Percentiles rank a stretch among this genome's conserved stretches.
Evolutionary conservation across 1,284 basidiomycete genomes (phyloP).

Genomic region (Agaricales sp.): DNA sequence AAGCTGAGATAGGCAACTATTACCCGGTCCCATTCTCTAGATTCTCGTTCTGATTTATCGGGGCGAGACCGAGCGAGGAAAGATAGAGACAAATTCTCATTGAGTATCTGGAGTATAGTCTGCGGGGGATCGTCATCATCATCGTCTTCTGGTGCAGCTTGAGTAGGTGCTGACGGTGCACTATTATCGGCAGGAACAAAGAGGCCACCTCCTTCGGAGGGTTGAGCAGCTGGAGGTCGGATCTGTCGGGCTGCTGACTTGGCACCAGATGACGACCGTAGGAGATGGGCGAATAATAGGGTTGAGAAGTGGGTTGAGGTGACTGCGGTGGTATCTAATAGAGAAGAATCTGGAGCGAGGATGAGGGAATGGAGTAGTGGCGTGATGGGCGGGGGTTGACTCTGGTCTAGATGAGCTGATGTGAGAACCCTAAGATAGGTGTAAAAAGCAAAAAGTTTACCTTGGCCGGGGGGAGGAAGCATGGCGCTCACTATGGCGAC

Average conservation of each 20-base stretch:
- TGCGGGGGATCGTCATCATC: constrained; percentile 60
- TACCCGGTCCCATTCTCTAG: constrained; percentile 82
- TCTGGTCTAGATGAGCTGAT: constrained; percentile 9
- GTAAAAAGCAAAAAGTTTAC: constrained; percentile 2
- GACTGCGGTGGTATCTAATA: constrained; percentile 40
- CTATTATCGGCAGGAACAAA: constrained; percentile 67
- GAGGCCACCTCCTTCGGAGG: constrained; percentile 34
- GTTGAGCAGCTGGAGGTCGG: constrained; percentile 31
- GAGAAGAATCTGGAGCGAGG: constrained; percentile 39
- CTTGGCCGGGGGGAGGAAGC: constrained; percentile 40
- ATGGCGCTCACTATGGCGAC: constrained; percentile 59
- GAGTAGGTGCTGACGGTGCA: constrained; percentile 20
- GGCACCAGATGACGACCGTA: constrained; percentile 58
- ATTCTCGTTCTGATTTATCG: constrained; percentile 55
- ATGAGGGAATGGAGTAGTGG: constrained; percentile 58
- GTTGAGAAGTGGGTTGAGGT: constrained; percentile 60
- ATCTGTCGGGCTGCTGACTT: constrained; percentile 71
- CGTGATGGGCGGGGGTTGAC: constrained; percentile 32
- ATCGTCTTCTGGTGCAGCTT: constrained; percentile 20
- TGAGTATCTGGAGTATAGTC: constrained; percentile 57
- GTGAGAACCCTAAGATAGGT: constrained; percentile 23
- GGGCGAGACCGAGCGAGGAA: constrained; percentile 60
- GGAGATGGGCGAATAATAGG: constrained; percentile 61
- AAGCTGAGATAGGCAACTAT: constrained; percentile 81
- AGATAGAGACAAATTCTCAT: constrained; percentile 62